Base-by-base conservation (phyloP, 495 filamentous ascomycete species). In the Cercophora samala region DNA sequence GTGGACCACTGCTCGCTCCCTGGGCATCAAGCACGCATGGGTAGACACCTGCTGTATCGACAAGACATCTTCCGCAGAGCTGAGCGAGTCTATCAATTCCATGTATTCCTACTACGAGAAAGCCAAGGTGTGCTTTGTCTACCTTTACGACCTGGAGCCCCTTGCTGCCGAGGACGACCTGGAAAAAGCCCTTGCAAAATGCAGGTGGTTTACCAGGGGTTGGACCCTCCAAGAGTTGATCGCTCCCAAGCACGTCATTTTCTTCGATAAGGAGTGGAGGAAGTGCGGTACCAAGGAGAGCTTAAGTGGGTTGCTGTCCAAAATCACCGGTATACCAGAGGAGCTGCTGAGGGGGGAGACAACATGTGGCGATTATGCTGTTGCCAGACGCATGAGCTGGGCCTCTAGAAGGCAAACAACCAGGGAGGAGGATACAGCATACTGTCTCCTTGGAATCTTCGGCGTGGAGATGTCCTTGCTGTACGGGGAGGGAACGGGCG, bases 11-110 rank as follows among this genome's bases (percentile, higher is more conserved):
- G 66, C 56, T 1, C 2, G 6, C 9, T 8, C 18, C 4, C 13
- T 52, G 1, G 55, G 37, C 13, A 5, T 4, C 0, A 23, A 23
- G 2, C 78, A 76, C 69, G 73, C 68, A n/a, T 82, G 79, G 80
- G 69, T 83, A 3, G 79, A 83, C 55, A 80, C 79, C 1, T 82
- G 77, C 63, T 83, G 80, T 58, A 82, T 81, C 65, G 73, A 82
- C 65, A 81, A 83, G 26, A 68, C 63, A 1, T 78, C 72, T 63
- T 78, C 75, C 37, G 74, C 74, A 3, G 78, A 82, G 66, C 70
- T 81, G 2, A 66, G 66, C 25, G 78, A 81, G 64, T 74, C 75
- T 19, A 81, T 84, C 46, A 85, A 83, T 60, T 81, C 78, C 5
- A 84, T 84, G 82, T 85, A 75, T 61, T 58, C 56, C 5, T 82